Conservation (phyloP, 768 basidiomycete genomes). For the Rhizopogon vesiculosus region DNA sequence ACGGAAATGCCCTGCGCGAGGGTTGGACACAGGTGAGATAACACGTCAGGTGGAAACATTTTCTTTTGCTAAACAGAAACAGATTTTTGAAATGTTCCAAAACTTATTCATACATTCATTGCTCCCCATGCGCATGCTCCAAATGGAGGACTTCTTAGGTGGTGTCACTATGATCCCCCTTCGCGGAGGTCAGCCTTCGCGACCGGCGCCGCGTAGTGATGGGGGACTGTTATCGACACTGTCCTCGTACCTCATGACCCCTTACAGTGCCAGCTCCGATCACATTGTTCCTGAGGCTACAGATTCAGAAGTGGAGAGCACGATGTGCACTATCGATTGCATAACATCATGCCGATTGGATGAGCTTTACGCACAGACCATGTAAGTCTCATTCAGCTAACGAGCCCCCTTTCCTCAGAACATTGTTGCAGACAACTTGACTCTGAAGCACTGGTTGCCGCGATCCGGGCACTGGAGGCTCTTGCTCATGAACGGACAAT, state of each 20-base stretch:
- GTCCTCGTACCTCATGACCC: slow-evolving; percentile 95
- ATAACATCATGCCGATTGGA: slow-evolving; percentile 91
- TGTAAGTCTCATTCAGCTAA: slow-evolving; percentile 47
- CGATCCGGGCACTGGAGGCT: slow-evolving; percentile 81
- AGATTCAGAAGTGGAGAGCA: slow-evolving; percentile 88
- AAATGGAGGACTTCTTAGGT: slow-evolving; percentile 99
- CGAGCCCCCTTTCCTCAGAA: slow-evolving; percentile 5
- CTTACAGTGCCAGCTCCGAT: slow-evolving; percentile 77
- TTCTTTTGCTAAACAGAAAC: background rate
- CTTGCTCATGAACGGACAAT: slow-evolving; percentile 88
- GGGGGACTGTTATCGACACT: slow-evolving; percentile 91
- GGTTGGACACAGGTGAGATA: slow-evolving; percentile 84
- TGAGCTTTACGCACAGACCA: slow-evolving; percentile 89
- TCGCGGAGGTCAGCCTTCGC: slow-evolving; percentile 64
- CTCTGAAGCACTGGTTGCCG: slow-evolving; percentile 74
- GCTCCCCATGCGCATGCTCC: slow-evolving; percentile 83
- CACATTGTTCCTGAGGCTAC: slow-evolving; percentile 81
- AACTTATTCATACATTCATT: slow-evolving; percentile 93
- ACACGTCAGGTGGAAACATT: background rate
- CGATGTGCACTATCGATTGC: slow-evolving; percentile 92
- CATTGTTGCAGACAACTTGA: slow-evolving; percentile 59
- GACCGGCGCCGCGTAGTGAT: slow-evolving; percentile 62
- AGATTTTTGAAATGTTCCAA: slow-evolving; percentile 99
- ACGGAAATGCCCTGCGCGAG: slow-evolving; percentile 88
- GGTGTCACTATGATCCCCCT: slow-evolving; percentile 91